Evolutionary conservation across 2,329 filamentous ascomycete genomes (phyloP).

Genomic region (Thielaviopsis punctulata): DNA sequence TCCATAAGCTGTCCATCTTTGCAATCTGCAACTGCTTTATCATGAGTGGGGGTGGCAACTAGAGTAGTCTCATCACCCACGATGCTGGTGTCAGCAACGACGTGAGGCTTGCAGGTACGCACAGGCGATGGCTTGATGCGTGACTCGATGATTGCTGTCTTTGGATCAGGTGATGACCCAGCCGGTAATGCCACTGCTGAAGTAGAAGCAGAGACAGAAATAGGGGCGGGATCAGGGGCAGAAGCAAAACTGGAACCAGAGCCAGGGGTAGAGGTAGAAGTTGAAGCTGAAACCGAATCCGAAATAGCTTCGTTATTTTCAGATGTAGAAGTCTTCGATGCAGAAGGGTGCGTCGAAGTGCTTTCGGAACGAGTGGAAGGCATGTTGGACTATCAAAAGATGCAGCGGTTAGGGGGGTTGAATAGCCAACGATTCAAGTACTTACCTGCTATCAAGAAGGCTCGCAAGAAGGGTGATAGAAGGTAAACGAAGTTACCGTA

Average conservation of each 20-base stretch:
- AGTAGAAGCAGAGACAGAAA: neutral
- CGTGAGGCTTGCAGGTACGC: neutral
- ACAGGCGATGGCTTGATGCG: neutral
- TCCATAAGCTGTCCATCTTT: neutral
- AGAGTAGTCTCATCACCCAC: conserved; percentile 7
- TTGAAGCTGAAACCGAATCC: neutral
- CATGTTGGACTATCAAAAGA: neutral
- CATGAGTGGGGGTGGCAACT: neutral
- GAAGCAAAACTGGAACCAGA: too few relatives aligned
- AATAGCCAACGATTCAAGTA: neutral
- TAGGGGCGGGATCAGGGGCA: too few relatives aligned
- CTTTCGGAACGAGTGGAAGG: neutral
- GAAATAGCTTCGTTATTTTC: too few relatives aligned
- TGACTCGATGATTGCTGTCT: neutral
- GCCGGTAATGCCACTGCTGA: neutral
- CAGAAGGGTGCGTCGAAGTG: neutral
- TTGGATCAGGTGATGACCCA: neutral
- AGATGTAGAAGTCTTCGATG: too few relatives aligned
- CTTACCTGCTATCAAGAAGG: neutral
- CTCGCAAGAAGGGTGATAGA: neutral
- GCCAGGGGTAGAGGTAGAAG: too few relatives aligned
- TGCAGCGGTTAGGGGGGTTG: neutral
- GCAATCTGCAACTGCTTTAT: neutral
- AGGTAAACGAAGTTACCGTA: neutral
- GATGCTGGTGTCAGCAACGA: neutral